A percentile compares a stretch with the other conserved stretches of the same genome.
phyloP scores from a whole-genome alignment of 2,329 filamentous ascomycete genomes.

The Fusarium odoratissimum region DNA sequence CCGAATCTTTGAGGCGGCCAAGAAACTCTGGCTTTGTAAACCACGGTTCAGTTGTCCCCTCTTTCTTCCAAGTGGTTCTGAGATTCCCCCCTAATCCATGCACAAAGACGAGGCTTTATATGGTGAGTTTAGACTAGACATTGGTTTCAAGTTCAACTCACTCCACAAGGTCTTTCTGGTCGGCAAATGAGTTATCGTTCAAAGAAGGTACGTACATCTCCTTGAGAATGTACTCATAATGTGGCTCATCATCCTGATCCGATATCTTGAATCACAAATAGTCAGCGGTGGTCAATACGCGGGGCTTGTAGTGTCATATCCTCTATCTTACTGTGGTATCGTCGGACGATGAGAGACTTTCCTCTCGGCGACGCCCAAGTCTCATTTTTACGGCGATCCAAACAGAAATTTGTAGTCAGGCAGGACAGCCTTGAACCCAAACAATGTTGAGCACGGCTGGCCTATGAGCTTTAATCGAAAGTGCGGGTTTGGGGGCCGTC shows the following conservation, averaged over 20 bases:
- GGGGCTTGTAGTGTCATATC: background rate
- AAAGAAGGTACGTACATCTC: conserved; percentile 28
- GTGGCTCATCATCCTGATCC: conserved; percentile 9
- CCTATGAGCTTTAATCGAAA: conserved; percentile 1
- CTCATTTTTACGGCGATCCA: background rate
- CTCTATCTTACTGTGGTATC: background rate
- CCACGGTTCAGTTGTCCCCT: conserved; percentile 29
- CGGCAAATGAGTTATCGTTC: background rate
- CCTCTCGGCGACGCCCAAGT: conserved; percentile 8
- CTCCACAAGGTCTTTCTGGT: conserved; percentile 28
- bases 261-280: background rate
- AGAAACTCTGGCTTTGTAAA: conserved; percentile 32
- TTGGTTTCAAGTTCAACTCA: conserved; percentile 1
- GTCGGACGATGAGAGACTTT: background rate
- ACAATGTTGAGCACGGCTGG: background rate
- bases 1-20: conserved; percentile 14
- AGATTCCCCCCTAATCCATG: conserved; percentile 35
- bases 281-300: background rate
- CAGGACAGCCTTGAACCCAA: background rate
- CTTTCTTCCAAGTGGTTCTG: conserved; percentile 27
- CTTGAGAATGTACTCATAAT: conserved; percentile 36
- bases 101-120: conserved; percentile 24
- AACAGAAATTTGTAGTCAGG: background rate
- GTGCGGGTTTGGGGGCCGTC: background rate
- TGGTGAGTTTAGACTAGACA: background rate